Evolutionary conservation across 2,329 filamentous ascomycete genomes (phyloP), one percentile per base, ranked within the genome.

Genomic region (Ophiosphaerella narmari): DNA sequence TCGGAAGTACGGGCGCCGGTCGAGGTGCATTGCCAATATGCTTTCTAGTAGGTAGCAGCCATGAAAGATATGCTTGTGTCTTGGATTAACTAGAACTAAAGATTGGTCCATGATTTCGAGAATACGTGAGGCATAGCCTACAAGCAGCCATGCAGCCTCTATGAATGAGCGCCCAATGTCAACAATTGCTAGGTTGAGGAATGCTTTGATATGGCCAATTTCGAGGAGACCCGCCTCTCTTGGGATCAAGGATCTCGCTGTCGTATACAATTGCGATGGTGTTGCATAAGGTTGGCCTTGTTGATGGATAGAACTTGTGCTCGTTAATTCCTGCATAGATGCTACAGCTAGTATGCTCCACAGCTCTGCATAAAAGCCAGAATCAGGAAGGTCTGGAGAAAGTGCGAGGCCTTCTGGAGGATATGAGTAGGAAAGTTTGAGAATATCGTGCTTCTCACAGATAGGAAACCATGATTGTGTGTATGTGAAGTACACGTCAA

Each of bases 391-490:
- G 7, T 60, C 55, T 3, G 57, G 39, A 11, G 55, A 52, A 7
- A 68, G 52, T 0, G 56, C 43, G n/a, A 77, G 57, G 21, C 81
- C 50, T 67, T 77, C 48, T 60, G 78, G 42, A 39, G 78, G 77
- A 60, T 82, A 83, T 6, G 78, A 75, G 60, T 84, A 85, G n/a
- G 80, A 81, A 3, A 78, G 74, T 23, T 80, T 80, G 26, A 87
- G 74, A 4, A 89, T 75, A 36, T 81, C 79, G 41, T 87, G 82
- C 54, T 86, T 87, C 55, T 90, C 86, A 9, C 87, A 77, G 23
- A 92, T 85, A 0, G 89, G 89, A 23, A 92, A 79, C 89, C 89
- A 92, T 45, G 82, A 85, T 66, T 91, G 87, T 0, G 86, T 89
- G 60, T 89, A 90, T 1, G 87, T 83, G 52, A 90, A 88, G 66